Evolutionary conservation across 2,329 filamentous ascomycete genomes (phyloP).

Genomic region (Erysiphe pulchra): DNA sequence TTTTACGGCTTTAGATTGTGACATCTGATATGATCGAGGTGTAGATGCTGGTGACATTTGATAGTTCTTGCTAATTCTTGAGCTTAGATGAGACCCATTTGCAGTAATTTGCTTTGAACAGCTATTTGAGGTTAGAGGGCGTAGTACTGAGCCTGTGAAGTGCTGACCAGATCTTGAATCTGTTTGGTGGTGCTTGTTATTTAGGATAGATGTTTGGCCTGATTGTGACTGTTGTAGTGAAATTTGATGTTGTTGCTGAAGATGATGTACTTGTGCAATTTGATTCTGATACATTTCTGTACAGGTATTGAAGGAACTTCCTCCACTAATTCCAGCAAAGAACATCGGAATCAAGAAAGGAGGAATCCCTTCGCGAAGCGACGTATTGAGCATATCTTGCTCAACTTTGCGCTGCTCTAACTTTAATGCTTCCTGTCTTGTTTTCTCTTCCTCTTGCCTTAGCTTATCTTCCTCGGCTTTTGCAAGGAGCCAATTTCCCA

Average conservation of each 20-base stretch:
- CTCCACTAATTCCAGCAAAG: constrained; percentile 45
- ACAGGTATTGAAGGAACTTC: constrained; percentile 30
- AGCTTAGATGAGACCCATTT: constrained; percentile 9
- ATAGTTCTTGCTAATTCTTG: constrained; percentile 10
- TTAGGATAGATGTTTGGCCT: constrained; percentile 19
- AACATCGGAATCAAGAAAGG: constrained; percentile 51
- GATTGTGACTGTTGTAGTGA: constrained; percentile 16
- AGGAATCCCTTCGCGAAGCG: constrained; percentile 42
- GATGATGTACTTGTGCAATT: constrained; percentile 24
- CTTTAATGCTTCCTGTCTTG: constrained; percentile 32
- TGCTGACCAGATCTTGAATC: constrained; percentile 19
- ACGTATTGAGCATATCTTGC: constrained; percentile 44
- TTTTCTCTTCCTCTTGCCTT: constrained; percentile 49
- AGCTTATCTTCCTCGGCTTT: constrained; percentile 50
- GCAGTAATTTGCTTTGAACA: constrained; percentile 10
- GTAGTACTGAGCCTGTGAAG: background rate
- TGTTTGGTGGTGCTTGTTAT: constrained; percentile 23
- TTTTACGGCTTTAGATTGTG: constrained; percentile 7
- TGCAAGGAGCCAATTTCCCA: constrained; percentile 44
- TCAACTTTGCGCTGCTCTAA: constrained; percentile 50
- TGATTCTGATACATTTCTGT: constrained; percentile 46
- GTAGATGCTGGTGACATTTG: constrained; percentile 12
- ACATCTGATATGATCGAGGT: constrained; percentile 10
- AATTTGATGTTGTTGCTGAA: constrained; percentile 16
- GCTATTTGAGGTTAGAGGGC: constrained; percentile 1